Conservation (phyloP, 1,284 basidiomycete genomes). For the Malassezia obtusa region DNA sequence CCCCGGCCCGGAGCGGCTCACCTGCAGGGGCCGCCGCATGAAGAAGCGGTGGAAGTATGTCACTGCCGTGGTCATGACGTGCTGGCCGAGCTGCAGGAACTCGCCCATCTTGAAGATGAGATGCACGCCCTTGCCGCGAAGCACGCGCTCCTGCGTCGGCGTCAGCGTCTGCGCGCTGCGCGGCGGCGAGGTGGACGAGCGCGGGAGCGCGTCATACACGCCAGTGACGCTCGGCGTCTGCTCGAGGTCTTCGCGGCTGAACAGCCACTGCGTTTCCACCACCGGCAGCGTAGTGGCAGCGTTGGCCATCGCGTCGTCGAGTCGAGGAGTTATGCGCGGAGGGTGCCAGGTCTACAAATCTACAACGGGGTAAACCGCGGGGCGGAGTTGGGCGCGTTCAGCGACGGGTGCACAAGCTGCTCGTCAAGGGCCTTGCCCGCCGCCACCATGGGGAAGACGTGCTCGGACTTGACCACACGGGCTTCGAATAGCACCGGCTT, state of each 20-base stretch:
- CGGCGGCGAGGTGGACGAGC: neutral
- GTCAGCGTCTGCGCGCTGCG: conserved; percentile 10
- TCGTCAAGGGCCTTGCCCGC: conserved; percentile 87
- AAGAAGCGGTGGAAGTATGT: conserved; percentile 89
- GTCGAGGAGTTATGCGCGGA: neutral
- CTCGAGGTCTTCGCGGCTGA: conserved; percentile 5
- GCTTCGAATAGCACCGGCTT: conserved; percentile 87
- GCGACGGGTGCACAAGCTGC: conserved; percentile 48
- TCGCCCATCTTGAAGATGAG: conserved; percentile 40
- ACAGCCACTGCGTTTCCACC: conserved; percentile 15
- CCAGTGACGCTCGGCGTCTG: conserved; percentile 16
- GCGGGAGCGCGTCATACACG: neutral
- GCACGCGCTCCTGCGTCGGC: conserved; percentile 25
- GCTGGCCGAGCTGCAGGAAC: conserved; percentile 32
- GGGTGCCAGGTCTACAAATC: neutral
- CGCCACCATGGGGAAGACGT: conserved; percentile 88
- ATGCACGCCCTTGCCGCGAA: conserved; percentile 31
- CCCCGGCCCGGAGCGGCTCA: conserved; percentile 58
- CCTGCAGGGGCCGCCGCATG: conserved; percentile 63
- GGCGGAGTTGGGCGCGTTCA: conserved; percentile 9
- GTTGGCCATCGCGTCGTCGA: neutral
- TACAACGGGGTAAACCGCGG: conserved; percentile 2
- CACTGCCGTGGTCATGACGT: conserved; percentile 54
- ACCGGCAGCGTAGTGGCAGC: conserved; percentile 2
- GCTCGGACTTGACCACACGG: conserved; percentile 72